Percentiles rank a stretch among this genome's conserved stretches.
Conservation (phyloP, 2,329 filamentous ascomycete genomes). For the Ambrosiella beaveri region DNA sequence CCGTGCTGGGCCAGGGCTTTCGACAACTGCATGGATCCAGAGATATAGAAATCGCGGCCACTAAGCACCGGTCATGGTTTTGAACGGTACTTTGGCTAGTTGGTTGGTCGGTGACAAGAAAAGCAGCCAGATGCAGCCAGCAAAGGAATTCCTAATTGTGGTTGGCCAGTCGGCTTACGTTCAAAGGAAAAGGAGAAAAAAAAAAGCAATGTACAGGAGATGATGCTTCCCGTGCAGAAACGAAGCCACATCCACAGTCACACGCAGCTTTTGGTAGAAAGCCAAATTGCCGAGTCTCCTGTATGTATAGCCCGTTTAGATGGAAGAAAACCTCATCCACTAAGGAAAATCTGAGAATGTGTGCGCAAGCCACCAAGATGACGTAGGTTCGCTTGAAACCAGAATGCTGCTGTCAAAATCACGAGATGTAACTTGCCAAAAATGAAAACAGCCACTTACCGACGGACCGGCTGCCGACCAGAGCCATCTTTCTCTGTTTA, state of each 20-base stretch:
- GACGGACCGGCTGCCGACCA: slow-evolving; percentile 86
- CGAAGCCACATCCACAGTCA: neutral
- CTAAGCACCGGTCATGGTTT: too few relatives aligned
- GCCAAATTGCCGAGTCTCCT: neutral
- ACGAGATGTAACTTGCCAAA: neutral
- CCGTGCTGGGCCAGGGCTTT: too few relatives aligned
- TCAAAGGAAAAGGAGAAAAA: neutral
- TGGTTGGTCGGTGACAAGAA: neutral
- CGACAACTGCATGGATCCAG: too few relatives aligned
- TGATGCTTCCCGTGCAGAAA: neutral
- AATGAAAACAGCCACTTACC: slow-evolving; percentile 22
- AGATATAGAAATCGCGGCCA: too few relatives aligned
- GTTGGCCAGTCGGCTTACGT: neutral
- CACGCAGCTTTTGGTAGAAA: neutral
- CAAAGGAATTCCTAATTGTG: neutral
- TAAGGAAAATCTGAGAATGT: neutral
- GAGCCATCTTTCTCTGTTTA: slow-evolving; percentile 89
- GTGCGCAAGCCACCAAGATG: neutral
- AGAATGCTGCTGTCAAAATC: neutral
- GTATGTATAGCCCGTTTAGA: neutral
- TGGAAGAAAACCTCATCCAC: neutral
- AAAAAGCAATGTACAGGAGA: neutral
- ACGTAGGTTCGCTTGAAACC: neutral
- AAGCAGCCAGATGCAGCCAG: neutral
- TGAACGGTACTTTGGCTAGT: neutral